Evolutionary conservation across 805 yeast genomes (phyloP).

Genomic region (Candida suzukii): DNA sequence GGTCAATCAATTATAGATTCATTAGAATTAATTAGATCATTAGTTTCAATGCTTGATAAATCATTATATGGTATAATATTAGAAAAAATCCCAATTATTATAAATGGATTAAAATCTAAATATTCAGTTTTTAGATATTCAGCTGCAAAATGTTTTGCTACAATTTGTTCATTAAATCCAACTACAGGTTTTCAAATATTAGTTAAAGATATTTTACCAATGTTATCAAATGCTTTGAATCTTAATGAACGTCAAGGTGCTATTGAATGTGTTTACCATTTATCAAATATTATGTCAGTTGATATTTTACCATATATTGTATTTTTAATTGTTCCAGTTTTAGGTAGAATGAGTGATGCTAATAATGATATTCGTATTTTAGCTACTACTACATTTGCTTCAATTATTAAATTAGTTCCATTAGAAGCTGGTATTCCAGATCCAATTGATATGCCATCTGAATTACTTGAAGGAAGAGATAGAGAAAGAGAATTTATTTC

Average conservation of each 20-base stretch:
- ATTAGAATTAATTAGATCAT: constrained; percentile 70
- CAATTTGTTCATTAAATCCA: constrained; percentile 64
- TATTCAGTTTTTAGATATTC: constrained; percentile 83
- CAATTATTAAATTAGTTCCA: constrained; percentile 91
- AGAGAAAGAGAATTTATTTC: constrained; percentile 89
- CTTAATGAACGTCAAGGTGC: constrained; percentile 84
- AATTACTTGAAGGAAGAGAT: constrained; percentile 81
- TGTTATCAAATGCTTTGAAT: constrained; percentile 69
- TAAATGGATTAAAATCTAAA: constrained; percentile 53
- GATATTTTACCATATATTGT: constrained; percentile 91
- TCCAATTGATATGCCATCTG: constrained; percentile 84
- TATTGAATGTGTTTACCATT: constrained; percentile 82
- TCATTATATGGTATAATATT: constrained; percentile 44
- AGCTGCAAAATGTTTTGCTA: constrained; percentile 82
- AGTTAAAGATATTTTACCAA: constrained; percentile 72
- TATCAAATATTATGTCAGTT: constrained; percentile 79
- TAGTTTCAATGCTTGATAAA: constrained; percentile 53
- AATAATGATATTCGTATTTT: constrained; percentile 80
- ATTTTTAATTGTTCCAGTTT: constrained; percentile 89
- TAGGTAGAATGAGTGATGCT: constrained; percentile 97
- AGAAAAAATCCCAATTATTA: constrained; percentile 44
- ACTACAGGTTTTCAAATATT: constrained; percentile 68
- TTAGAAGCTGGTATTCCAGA: constrained; percentile 96
- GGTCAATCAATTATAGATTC: constrained; percentile 87
- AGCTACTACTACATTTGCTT: constrained; percentile 95